These are phyloP conservation scores for Xylariaceae sp. DNA, from an alignment of 2,329 filamentous ascomycete genomes.

Conservation along the genomic window DNA sequence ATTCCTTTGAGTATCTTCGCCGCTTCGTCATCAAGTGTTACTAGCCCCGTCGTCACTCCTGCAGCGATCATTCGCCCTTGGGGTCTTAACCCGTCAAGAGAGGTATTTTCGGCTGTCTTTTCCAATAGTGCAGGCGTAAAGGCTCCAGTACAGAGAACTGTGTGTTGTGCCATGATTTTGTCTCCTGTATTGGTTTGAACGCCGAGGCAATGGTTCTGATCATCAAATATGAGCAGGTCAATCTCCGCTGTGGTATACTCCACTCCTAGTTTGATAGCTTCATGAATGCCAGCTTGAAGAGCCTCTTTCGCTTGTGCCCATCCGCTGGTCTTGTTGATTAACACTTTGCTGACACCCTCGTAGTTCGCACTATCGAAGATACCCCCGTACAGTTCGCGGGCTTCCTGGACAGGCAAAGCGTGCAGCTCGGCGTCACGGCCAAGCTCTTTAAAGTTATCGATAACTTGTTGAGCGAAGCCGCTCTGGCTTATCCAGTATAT, in stretches of 20 bases:
- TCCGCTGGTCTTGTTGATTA: slow-evolving; percentile 60
- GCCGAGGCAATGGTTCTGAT: slow-evolving; percentile 44
- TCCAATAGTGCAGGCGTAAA: slow-evolving; percentile 57
- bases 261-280: slow-evolving; percentile 55
- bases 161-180: slow-evolving; percentile 49
- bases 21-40: slow-evolving; percentile 32
- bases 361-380: slow-evolving; percentile 61
- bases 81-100: slow-evolving; percentile 50
- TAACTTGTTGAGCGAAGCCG: slow-evolving; percentile 42
- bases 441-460: slow-evolving; percentile 40
- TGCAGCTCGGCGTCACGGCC: slow-evolving; percentile 41
- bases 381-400: slow-evolving; percentile 53
- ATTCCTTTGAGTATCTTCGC: slow-evolving; percentile 27
- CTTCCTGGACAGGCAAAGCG: slow-evolving; percentile 55
- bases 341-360: slow-evolving; percentile 56
- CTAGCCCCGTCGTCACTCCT: slow-evolving; percentile 49
- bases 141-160: slow-evolving; percentile 55
- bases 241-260: slow-evolving; percentile 56
- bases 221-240: slow-evolving; percentile 48
- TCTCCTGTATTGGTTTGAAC: slow-evolving; percentile 50
- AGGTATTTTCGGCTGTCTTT: slow-evolving; percentile 48
- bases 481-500: slow-evolving; percentile 49
- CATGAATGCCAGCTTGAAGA: slow-evolving; percentile 53
- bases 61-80: slow-evolving; percentile 57
- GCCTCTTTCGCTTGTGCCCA: slow-evolving; percentile 63